phyloP scores from a whole-genome alignment of 139 green algal genomes.

The Protoeuglena noctilucae region DNA sequence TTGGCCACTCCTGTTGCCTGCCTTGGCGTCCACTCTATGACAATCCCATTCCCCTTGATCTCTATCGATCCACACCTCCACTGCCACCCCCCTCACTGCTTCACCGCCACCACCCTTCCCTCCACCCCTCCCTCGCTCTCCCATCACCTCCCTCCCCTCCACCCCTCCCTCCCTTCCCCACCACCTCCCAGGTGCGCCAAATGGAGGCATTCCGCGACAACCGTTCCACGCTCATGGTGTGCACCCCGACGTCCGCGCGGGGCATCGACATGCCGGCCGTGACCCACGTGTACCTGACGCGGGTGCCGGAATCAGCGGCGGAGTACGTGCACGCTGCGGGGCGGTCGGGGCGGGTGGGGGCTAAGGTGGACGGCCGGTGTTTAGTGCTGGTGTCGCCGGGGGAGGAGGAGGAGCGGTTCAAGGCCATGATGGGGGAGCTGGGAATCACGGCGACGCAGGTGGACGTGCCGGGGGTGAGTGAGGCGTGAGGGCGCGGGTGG shows the following conservation, averaged over 20 bases:
- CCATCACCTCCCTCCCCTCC: too few relatives aligned
- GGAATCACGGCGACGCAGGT: conserved; percentile 18
- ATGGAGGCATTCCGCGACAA: conserved; percentile 30
- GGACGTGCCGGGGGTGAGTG: conserved; percentile 9
- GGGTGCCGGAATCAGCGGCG: conserved; percentile 23
- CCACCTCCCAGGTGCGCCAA: too few relatives aligned
- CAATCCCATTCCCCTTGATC: too few relatives aligned
- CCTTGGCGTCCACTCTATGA: too few relatives aligned
- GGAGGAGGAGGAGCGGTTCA: conserved; percentile 21
- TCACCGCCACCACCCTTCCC: too few relatives aligned
- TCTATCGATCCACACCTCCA: too few relatives aligned
- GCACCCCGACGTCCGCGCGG: conserved; percentile 38
- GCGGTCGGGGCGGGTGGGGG: conserved; percentile 48
- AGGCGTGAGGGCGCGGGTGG: conserved; percentile 6
- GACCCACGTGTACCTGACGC: conserved; percentile 64
- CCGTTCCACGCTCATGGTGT: conserved; percentile 39
- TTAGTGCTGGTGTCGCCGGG: conserved; percentile 38
- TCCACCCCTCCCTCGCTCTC: too few relatives aligned
- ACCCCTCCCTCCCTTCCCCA: too few relatives aligned
- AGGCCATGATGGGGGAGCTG: conserved; percentile 26
- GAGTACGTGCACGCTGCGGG: conserved; percentile 71
- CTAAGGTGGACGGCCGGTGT: conserved; percentile 28
- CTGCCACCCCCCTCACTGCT: too few relatives aligned
- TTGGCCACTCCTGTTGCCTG: too few relatives aligned
- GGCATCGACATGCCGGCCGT: conserved; percentile 74